Evolutionary conservation across 2,329 filamentous ascomycete genomes (phyloP), one percentile per base, ranked within the genome.

Genomic region (Rachicladosporium sp.): DNA sequence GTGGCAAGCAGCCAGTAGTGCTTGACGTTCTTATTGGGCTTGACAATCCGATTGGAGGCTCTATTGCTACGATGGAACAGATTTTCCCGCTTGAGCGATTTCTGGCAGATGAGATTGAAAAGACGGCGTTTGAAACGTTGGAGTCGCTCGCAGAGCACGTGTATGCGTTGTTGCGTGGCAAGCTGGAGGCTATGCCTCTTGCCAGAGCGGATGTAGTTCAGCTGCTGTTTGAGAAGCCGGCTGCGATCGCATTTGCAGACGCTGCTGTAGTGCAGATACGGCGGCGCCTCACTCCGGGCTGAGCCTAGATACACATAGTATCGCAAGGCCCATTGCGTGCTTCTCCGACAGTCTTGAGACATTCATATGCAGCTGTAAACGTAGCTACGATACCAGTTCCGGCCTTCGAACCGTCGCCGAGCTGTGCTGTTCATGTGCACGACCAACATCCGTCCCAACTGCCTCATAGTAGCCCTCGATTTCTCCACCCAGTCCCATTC

Each of bases 191-290:
- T 19, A 19, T 19, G 34, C 23, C 29, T 11, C n/a, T 41, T 2
- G 32, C 29, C 30, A 34, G 34, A 10, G 32, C 33, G 21, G 34
- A 19, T 19, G 15, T 41, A 8, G 36, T 87, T 37, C 71, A 67
- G 43, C 68, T 87, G 30, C 64, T 66, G 15, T 62, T 87, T 37
- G 76, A 78, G 59, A 87, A 87, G 62, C 82, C 82, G 2, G 76
- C 79, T 9, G 82, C 82, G 0, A 78, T 87, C 12, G 72, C 76
- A 0, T 74, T 81, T 50, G 82, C 82, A 2, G 81, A 85, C 47
- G 78, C 76, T 8, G 80, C 82, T 0, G 68, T 71, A 4, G 76
- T 87, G 4, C 79, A 85, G 56, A 67, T 80, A 29, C 35, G 36
- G 10, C 31, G 36, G 31, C 40, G 40, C 5, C 15, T 19, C 15